phyloP scores from a whole-genome alignment of 306 rosid species.

The Nissolia schottii region DNA sequence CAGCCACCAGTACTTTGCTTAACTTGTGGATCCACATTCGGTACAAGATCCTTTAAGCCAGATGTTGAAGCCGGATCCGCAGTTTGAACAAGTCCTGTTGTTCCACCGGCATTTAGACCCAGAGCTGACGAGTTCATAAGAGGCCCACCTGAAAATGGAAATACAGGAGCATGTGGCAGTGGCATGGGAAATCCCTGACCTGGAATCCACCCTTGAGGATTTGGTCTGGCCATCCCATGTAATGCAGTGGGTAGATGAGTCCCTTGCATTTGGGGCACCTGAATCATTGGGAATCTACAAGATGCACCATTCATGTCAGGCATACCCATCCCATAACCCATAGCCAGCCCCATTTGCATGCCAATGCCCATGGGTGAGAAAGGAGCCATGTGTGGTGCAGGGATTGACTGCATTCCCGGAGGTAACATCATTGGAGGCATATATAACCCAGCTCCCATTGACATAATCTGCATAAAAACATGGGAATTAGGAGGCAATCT shows the following conservation, averaged over 20 bases:
- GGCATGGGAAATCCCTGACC: constrained; percentile 65
- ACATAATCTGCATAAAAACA: constrained; percentile 70
- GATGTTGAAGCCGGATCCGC: constrained; percentile 51
- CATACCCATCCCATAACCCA: constrained; percentile 77
- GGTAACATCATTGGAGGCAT: constrained; percentile 85
- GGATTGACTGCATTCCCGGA: constrained; percentile 77
- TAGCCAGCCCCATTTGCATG: constrained; percentile 77
- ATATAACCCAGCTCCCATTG: constrained; percentile 93
- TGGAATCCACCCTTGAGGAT: constrained; percentile 63
- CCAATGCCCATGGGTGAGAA: constrained; percentile 72
- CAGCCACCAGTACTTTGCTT: constrained; percentile 36
- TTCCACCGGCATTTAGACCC: constrained; percentile 39
- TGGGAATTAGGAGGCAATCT: constrained; percentile 28
- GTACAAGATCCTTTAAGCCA: constrained; percentile 46
- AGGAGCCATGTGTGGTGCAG: constrained; percentile 64
- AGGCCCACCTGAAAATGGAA: constrained; percentile 56
- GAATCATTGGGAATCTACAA: constrained; percentile 66
- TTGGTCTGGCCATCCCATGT: constrained; percentile 62
- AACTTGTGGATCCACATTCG: constrained; percentile 41
- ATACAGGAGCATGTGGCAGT: constrained; percentile 44
- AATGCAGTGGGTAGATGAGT: constrained; percentile 55
- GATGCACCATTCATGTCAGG: constrained; percentile 68
- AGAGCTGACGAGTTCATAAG: constrained; percentile 45
- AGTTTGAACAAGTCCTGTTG: constrained; percentile 45
- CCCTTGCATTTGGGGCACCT: constrained; percentile 75